Percentiles rank a stretch among this genome's conserved stretches.
Evolutionary conservation across 2,329 filamentous ascomycete species (phyloP).

Genomic region (Ophiostoma ips): DNA sequence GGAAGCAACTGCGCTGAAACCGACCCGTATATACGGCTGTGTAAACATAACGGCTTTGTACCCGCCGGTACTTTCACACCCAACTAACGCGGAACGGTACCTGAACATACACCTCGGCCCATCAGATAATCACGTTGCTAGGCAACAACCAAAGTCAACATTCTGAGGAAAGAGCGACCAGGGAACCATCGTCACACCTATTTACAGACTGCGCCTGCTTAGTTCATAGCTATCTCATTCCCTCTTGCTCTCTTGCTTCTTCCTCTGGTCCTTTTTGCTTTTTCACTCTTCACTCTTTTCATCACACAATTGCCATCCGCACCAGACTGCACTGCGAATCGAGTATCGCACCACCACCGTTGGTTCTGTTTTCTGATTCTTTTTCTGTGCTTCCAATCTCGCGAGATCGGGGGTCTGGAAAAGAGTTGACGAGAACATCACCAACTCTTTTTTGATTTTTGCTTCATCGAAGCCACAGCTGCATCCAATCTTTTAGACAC

Average conservation of each 20-base stretch:
- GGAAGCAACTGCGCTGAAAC: no score
- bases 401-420: not conserved
- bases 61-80: no score
- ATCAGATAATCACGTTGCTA: no score
- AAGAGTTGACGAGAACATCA: slow-evolving; percentile 1
- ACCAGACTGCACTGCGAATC: not conserved
- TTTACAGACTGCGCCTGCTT: no score
- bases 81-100: no score
- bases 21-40: no score
- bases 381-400: not conserved
- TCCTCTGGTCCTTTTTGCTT: slow-evolving; percentile 1
- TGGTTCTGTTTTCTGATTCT: slow-evolving; percentile 3
- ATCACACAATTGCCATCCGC: not conserved
- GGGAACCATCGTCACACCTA: no score
- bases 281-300: not conserved
- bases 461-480: not conserved
- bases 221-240: no score
- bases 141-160: no score
- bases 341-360: not conserved
- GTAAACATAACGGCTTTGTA: no score
- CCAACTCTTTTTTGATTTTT: not conserved
- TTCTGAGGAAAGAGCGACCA: no score
- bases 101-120: no score
- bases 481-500: not conserved
- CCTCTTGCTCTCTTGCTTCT: not conserved